These are phyloP conservation scores for Hygrocybe coccinea DNA, from an alignment of 768 basidiomycete genomes.

Conservation along the genomic window DNA sequence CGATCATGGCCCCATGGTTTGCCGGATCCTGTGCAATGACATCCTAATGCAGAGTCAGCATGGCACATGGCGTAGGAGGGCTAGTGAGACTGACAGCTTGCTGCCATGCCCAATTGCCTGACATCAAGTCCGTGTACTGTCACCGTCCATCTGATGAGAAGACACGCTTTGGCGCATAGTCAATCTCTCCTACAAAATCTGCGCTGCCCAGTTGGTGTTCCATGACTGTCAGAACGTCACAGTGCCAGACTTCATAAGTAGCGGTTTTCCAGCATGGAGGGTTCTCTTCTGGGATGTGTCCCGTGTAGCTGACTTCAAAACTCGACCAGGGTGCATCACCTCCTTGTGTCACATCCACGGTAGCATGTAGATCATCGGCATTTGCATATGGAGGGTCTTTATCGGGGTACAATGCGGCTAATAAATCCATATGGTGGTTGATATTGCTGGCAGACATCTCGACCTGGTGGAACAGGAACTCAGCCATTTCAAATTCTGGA, in stretches of 20 bases:
- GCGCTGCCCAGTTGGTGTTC: constrained; percentile 12
- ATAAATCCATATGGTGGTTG: background rate
- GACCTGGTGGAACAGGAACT: background rate
- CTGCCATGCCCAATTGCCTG: background rate
- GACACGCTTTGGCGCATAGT: constrained; percentile 19
- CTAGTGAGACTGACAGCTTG: background rate
- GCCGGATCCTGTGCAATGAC: constrained; percentile 20
- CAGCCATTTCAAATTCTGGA: no score
- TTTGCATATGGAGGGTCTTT: background rate
- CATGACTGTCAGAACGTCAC: background rate
- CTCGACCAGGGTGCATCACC: background rate
- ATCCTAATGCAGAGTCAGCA: constrained; percentile 18
- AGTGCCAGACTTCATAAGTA: background rate
- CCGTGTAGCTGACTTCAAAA: background rate
- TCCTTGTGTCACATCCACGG: background rate
- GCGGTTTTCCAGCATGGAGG: background rate
- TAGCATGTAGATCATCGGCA: background rate
- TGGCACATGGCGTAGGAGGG: no score
- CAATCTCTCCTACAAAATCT: constrained; percentile 19
- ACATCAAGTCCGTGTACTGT: background rate
- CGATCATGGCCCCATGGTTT: constrained; percentile 27
- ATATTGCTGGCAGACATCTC: background rate
- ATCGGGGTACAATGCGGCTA: no score
- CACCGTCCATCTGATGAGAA: background rate
- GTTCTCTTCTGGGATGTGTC: background rate